Conservation (phyloP, 1,284 basidiomycete species). For the Ganoderma lingzhi region DNA sequence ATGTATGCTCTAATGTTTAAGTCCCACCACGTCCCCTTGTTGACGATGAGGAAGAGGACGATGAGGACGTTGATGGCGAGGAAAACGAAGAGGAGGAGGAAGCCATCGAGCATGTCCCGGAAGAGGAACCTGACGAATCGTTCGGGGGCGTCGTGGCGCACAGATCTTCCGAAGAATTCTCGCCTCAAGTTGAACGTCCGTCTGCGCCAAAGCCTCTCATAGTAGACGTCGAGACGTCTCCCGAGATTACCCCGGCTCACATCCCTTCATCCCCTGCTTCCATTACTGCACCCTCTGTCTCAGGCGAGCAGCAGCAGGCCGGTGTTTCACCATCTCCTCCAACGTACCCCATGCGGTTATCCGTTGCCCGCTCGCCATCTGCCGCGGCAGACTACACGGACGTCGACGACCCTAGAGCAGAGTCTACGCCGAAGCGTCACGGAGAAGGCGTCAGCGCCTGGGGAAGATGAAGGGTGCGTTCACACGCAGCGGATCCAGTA, state of each 20-base stretch:
- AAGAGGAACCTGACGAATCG: slow-evolving; percentile 41
- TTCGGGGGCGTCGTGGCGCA: slow-evolving; percentile 36
- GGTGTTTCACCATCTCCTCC: slow-evolving; percentile 60
- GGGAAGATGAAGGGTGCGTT: slow-evolving; percentile 72
- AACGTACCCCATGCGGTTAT: slow-evolving; percentile 64
- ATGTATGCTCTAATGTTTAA: neutral
- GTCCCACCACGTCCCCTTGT: slow-evolving; percentile 58
- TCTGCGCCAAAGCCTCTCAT: slow-evolving; percentile 64
- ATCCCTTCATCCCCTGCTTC: slow-evolving; percentile 61
- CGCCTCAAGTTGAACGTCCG: slow-evolving; percentile 43
- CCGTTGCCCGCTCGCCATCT: slow-evolving; percentile 65
- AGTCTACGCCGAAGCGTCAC: slow-evolving; percentile 62
- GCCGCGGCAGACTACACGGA: slow-evolving; percentile 53
- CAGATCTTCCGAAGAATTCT: slow-evolving; percentile 31
- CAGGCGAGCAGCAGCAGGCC: slow-evolving; percentile 35
- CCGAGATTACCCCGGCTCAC: slow-evolving; percentile 53
- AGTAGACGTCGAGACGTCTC: slow-evolving; percentile 66
- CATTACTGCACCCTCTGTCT: slow-evolving; percentile 52
- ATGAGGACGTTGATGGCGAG: slow-evolving; percentile 52
- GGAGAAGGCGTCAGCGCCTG: slow-evolving; percentile 66
- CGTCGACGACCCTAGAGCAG: slow-evolving; percentile 63
- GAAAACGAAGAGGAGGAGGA: slow-evolving; percentile 42
- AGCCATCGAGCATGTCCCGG: slow-evolving; percentile 41
- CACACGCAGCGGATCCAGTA: slow-evolving; percentile 65
- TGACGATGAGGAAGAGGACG: slow-evolving; percentile 59